These are phyloP conservation scores for Globisporangium spiculum DNA, from an alignment of 352 stramenopile species.

Conservation along the genomic window DNA sequence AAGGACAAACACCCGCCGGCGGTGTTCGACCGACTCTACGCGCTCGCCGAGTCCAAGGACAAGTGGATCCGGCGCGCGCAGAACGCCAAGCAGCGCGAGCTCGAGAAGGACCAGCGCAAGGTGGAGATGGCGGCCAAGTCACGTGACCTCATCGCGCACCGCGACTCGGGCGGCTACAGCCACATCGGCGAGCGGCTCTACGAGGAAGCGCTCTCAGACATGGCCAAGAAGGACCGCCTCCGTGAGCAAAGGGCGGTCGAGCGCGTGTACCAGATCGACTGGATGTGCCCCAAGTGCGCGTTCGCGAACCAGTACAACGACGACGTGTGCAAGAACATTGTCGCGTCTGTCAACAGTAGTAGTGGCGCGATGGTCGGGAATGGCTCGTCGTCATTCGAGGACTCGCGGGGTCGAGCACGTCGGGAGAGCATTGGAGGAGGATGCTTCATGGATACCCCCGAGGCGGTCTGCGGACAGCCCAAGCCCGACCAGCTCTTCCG, in stretches of 20 bases:
- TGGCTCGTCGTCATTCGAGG: neutral
- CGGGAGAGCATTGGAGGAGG: conserved; percentile 26
- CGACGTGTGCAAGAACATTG: conserved; percentile 55
- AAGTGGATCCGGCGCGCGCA: conserved; percentile 75
- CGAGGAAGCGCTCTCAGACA: conserved; percentile 61
- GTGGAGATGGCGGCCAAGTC: conserved; percentile 66
- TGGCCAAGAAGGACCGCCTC: conserved; percentile 58
- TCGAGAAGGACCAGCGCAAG: conserved; percentile 34
- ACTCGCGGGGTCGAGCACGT: neutral
- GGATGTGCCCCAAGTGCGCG: conserved; percentile 80
- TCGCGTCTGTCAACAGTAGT: conserved; percentile 12
- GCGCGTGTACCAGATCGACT: conserved; percentile 53
- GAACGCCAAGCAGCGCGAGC: conserved; percentile 61
- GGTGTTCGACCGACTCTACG: conserved; percentile 65
- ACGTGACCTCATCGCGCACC: conserved; percentile 48
- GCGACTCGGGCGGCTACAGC: conserved; percentile 47
- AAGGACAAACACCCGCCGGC: conserved; percentile 31
- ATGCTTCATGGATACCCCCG: conserved; percentile 14
- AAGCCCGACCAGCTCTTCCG: conserved; percentile 68
- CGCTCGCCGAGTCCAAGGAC: conserved; percentile 62
- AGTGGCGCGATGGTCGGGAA: neutral
- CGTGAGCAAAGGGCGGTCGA: conserved; percentile 39
- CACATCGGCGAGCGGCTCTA: conserved; percentile 75
- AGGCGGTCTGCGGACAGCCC: conserved; percentile 47
- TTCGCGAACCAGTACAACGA: conserved; percentile 59